Base-by-base conservation (phyloP, 169 alveolate genomes). In the Amoebophrya sp. region DNA sequence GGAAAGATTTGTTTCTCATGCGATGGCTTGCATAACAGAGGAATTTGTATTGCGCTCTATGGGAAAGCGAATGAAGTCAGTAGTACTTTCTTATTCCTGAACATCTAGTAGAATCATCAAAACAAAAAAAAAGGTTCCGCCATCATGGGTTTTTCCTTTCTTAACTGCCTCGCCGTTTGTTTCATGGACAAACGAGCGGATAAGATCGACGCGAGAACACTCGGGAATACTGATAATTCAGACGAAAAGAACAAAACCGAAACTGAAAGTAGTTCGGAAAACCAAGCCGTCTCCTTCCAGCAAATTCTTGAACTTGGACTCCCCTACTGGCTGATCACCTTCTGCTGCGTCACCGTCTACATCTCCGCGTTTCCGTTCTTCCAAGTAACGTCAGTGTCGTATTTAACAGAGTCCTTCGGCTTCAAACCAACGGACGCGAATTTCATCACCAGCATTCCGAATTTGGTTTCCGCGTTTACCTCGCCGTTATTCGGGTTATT, bases 301-400 rank as follows among this genome's bases (percentile, higher is more conserved):
- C 23, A 2, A 77, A 0, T n/a, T 23, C 89, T 32, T 35, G 89
- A 77, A 32, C 89, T 32, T 77, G 38, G 89, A 39, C 40, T 0
- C 0, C 89, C 40, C 10, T 77, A n/a, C 40, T 77, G 89, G 89
- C 89, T 77, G 18, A 32, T 77, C 89, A 32, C 89, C 23, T 32
- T 90, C 38, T 33, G 54, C 92, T 90, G 92, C 40, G 92, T 90
- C 89, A 12, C 77, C 39, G 40, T 77, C 39, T 90, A 90, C 54
- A 53, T 90, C 39, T 41, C 92, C 53, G 77, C 77, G 23, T 90
- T 90, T 32, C 92, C 92, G 35, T 90, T 90, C 35, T 53, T 47
- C 23, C 92, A 90, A 77, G 92, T 47, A 41, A 90, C 53, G 29
- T 33, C 55, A 35, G 89, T 32, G 0, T 0, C 40, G 40, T 77